phyloP scores from a whole-genome alignment of 129 eudicot species.

The Glebionis coronaria region DNA sequence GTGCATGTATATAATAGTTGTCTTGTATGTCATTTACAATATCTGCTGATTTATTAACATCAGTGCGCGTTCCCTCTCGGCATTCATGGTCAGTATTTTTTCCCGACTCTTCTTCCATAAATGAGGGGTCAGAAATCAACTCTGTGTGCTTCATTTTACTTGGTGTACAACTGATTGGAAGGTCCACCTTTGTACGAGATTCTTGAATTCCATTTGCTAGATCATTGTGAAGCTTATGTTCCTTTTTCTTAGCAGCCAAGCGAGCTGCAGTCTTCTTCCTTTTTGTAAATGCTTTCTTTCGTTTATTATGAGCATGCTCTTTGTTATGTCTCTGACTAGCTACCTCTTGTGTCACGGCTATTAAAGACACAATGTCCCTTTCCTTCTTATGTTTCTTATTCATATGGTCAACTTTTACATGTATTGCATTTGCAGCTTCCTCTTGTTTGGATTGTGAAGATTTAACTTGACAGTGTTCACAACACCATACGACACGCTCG shows the following conservation, averaged over 20 bases:
- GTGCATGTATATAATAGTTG: slow-evolving; percentile 17
- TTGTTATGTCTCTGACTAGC: slow-evolving; percentile 3
- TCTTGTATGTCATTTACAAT: background rate
- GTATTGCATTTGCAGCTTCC: slow-evolving; percentile 18
- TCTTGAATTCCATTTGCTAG: too few species aligned
- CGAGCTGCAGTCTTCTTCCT: slow-evolving; percentile 5
- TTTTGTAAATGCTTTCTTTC: background rate
- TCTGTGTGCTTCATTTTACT: background rate
- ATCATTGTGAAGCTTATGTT: background rate
- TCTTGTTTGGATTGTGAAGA: slow-evolving; percentile 5
- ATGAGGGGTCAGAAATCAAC: background rate
- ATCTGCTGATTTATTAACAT: background rate
- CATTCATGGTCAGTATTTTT: slow-evolving; percentile 11
- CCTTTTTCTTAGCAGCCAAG: background rate
- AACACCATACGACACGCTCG: slow-evolving; percentile 51
- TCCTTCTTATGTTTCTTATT: slow-evolving; percentile 1
- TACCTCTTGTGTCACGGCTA: background rate
- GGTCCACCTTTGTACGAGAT: too few species aligned
- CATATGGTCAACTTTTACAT: background rate
- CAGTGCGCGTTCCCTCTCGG: background rate
- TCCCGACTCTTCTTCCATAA: background rate
- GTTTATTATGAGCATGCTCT: background rate
- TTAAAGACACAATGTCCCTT: slow-evolving; percentile 11
- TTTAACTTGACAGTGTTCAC: slow-evolving; percentile 46
- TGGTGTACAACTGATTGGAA: background rate